Conservation (phyloP, 2,329 filamentous ascomycete genomes). For the Epicoccum nigrum region DNA sequence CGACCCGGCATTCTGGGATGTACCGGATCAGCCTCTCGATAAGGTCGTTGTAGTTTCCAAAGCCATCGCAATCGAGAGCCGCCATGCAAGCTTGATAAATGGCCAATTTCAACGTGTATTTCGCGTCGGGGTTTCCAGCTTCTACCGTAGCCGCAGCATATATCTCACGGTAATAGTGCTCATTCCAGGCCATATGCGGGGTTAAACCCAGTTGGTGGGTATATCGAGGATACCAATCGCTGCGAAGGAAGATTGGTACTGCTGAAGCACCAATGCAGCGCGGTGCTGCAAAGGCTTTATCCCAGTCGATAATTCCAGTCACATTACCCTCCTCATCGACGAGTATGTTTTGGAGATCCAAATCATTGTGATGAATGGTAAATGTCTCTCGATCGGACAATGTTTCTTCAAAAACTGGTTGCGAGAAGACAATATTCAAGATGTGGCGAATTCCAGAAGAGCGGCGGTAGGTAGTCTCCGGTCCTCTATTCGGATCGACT, state of each 20-base stretch:
- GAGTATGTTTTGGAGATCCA: conserved; percentile 35
- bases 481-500: not conserved
- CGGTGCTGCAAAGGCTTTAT: conserved; percentile 18
- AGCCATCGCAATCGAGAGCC: not conserved
- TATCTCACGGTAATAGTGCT: conserved; percentile 14
- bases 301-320: conserved; percentile 34
- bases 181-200: not conserved
- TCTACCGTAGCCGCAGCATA: conserved; percentile 18
- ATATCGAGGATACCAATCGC: conserved; percentile 1
- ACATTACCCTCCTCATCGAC: conserved; percentile 24
- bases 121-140: conserved; percentile 11
- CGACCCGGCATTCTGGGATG: not conserved
- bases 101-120: conserved; percentile 3
- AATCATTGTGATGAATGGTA: conserved; percentile 28
- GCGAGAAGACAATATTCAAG: conserved; percentile 4
- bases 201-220: not conserved
- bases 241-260: conserved; percentile 18
- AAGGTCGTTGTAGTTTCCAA: not conserved
- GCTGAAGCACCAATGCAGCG: conserved; percentile 21
- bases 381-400: conserved; percentile 16
- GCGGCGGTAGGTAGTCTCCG: not conserved
- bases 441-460: not conserved
- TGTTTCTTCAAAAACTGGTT: not conserved
- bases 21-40: not conserved
- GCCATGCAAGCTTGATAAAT: not conserved